phyloP scores from a whole-genome alignment of 2,329 filamentous ascomycete species.

The Cladophialophora bantiana region DNA sequence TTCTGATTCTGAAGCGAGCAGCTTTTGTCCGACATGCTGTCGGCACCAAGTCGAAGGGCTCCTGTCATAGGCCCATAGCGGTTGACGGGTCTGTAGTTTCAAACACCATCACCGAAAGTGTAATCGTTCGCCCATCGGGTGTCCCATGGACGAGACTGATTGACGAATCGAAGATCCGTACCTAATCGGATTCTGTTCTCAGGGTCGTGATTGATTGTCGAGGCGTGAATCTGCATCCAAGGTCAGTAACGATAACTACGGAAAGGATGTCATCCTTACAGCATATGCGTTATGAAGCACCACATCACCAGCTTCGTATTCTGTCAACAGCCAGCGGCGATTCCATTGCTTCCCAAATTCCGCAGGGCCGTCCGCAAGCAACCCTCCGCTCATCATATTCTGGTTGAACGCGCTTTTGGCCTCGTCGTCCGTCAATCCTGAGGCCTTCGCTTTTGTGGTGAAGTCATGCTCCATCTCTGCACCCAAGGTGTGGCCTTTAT shows the following conservation, averaged over 20 bases:
- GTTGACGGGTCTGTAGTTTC: background rate
- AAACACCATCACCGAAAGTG: conserved; percentile 46
- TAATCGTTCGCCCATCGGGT: conserved; percentile 54
- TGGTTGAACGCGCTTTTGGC: conserved; percentile 61
- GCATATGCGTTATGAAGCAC: conserved; percentile 52
- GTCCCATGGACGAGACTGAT: conserved; percentile 60
- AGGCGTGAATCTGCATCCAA: conserved; percentile 61
- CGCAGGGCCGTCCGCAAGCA: conserved; percentile 60
- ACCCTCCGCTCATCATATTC: conserved; percentile 65
- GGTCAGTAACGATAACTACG: background rate
- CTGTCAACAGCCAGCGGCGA: conserved; percentile 59
- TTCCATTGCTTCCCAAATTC: conserved; percentile 54
- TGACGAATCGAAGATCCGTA: conserved; percentile 64
- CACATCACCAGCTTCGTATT: conserved; percentile 62
- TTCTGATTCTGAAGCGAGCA: conserved; percentile 42
- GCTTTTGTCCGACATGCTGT: background rate
- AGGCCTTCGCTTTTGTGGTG: conserved; percentile 55
- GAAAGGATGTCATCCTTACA: conserved; percentile 38
- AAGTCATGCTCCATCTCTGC: conserved; percentile 60
- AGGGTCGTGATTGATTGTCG: conserved; percentile 62
- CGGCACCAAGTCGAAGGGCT: background rate
- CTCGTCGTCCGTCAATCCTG: conserved; percentile 61
- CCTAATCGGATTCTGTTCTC: conserved; percentile 61
- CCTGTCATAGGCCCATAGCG: background rate
- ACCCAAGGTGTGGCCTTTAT: conserved; percentile 59